Percentiles rank a stretch among this genome's conserved stretches.
Conservation (phyloP, 2,329 filamentous ascomycete genomes). For the Pestalotiopsis fici region DNA sequence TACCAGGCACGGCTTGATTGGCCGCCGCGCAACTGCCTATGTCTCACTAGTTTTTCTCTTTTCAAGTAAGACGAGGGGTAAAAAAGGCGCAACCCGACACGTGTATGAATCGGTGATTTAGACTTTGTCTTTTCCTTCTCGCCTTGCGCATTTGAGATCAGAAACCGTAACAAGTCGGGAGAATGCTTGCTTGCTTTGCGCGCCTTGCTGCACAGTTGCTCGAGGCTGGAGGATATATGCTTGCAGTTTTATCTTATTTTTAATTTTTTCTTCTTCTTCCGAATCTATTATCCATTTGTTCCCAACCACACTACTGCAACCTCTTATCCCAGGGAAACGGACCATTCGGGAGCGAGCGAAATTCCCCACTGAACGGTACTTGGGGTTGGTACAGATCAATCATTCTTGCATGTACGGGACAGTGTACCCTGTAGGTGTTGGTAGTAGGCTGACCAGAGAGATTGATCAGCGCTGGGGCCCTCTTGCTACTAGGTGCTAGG, state of each 20-base stretch:
- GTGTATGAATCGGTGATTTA: neutral
- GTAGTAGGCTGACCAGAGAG: neutral
- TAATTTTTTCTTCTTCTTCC: neutral
- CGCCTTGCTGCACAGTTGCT: no score
- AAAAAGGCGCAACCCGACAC: neutral
- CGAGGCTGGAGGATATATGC: no score
- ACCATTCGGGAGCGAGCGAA: neutral
- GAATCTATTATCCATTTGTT: no score
- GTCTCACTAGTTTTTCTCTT: neutral
- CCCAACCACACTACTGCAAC: neutral
- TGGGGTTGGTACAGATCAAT: neutral
- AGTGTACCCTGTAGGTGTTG: no score
- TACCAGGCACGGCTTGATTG: neutral
- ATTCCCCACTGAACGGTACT: neutral
- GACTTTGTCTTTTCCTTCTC: neutral
- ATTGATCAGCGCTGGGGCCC: neutral
- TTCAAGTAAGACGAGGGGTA: neutral
- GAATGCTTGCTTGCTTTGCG: no score
- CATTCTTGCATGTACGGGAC: neutral
- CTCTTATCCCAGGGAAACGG: neutral
- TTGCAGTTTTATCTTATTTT: no score
- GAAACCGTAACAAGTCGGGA: neutral
- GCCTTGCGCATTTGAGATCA: neutral
- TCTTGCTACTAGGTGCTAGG: neutral
- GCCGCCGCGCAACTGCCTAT: neutral